Evolutionary conservation across 2,329 filamentous ascomycete species (phyloP).

Genomic region (Colletotrichum lupini): DNA sequence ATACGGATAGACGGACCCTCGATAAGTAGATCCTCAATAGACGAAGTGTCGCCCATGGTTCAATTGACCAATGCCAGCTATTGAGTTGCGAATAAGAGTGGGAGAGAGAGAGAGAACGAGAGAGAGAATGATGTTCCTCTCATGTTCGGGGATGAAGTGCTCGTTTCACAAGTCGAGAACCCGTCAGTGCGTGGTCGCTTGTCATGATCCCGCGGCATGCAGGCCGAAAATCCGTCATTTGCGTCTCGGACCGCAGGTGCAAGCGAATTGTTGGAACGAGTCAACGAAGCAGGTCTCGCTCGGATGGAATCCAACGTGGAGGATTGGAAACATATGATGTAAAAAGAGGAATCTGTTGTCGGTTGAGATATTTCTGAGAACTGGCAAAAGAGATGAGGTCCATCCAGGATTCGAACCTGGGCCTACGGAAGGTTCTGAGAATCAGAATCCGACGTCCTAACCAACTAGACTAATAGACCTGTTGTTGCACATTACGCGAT

Average conservation of each 20-base stretch:
- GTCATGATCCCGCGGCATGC: slow-evolving; percentile 1
- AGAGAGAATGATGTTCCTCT: slow-evolving; percentile 4
- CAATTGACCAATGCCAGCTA: not conserved
- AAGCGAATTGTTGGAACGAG: not conserved
- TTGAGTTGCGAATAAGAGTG: not conserved
- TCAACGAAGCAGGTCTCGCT: not conserved
- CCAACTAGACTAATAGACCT: slow-evolving; percentile 37
- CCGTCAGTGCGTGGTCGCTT: slow-evolving; percentile 15
- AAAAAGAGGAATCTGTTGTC: not conserved
- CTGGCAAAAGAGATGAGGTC: slow-evolving; percentile 17
- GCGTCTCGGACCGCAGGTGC: slow-evolving; percentile 5
- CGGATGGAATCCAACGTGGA: not conserved
- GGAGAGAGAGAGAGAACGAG: not conserved
- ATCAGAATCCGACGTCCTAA: slow-evolving; percentile 37
- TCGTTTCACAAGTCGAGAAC: slow-evolving; percentile 13
- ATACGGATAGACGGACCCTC: slow-evolving; percentile 61
- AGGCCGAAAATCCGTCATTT: not conserved
- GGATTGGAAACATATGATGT: not conserved
- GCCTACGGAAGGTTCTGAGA: slow-evolving; percentile 26
- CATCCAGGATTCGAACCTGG: slow-evolving; percentile 37
- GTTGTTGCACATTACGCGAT: no score
- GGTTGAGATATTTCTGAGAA: not conserved
- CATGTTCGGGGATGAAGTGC: slow-evolving; percentile 31
- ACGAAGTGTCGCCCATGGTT: not conserved
- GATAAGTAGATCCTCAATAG: not conserved